phyloP scores from a whole-genome alignment of 192 early-diverging fungal species.

The Coemansia sp. region DNA sequence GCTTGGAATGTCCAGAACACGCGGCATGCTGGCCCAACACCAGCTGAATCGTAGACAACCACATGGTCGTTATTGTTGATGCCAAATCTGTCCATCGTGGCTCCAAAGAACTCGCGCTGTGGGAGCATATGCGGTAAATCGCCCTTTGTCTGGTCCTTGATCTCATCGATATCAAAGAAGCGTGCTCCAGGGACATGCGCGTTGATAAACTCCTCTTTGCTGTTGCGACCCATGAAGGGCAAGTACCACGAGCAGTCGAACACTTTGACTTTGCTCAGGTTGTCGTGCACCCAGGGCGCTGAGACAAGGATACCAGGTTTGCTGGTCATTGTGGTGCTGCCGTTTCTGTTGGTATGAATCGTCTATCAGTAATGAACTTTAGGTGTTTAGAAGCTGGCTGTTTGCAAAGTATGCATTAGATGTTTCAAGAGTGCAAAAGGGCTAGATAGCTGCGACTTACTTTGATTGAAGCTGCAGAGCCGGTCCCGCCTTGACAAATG shows the following conservation, averaged over 20 bases:
- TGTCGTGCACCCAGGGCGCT: slow-evolving; percentile 61
- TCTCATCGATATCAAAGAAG: slow-evolving; percentile 89
- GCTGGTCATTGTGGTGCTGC: background rate
- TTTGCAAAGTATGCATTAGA: too few relatives aligned
- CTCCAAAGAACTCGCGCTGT: slow-evolving; percentile 65
- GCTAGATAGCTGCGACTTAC: background rate
- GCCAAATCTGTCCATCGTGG: slow-evolving; percentile 68
- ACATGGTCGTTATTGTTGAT: slow-evolving; percentile 81
- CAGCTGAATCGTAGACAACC: slow-evolving; percentile 84
- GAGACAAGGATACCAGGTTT: slow-evolving; percentile 39
- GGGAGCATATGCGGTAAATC: slow-evolving; percentile 93
- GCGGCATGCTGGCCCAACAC: slow-evolving; percentile 78
- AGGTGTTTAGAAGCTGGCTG: too few relatives aligned
- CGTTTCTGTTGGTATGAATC: background rate
- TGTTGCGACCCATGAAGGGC: slow-evolving; percentile 66
- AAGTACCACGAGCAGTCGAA: slow-evolving; percentile 94
- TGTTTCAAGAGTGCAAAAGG: too few relatives aligned
- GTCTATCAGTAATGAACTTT: background rate
- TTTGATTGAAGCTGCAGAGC: background rate
- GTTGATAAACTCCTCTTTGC: slow-evolving; percentile 68
- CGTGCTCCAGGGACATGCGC: slow-evolving; percentile 69
- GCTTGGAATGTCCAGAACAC: slow-evolving; percentile 92
- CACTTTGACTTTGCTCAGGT: slow-evolving; percentile 65
- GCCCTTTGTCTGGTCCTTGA: slow-evolving; percentile 67
- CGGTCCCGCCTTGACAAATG: background rate